Evolutionary conservation across 192 early-diverging fungal genomes (phyloP).

Genomic region (Gigaspora rosea): DNA sequence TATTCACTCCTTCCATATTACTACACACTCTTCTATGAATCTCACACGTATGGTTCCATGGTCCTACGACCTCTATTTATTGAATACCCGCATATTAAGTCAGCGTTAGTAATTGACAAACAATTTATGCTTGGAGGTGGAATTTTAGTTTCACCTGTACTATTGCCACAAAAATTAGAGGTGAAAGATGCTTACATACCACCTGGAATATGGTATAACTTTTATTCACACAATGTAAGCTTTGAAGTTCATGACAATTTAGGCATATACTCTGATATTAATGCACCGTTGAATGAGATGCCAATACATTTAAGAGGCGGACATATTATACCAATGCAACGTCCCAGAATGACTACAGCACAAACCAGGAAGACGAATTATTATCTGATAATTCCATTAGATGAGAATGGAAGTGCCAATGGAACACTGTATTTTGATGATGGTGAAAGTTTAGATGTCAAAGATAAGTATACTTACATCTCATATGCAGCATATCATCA

Average conservation of each 20-base stretch:
- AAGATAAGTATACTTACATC: constrained; percentile 4
- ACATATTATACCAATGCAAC: constrained; percentile 56
- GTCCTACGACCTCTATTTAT: constrained; percentile 61
- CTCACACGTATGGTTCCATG: constrained; percentile 52
- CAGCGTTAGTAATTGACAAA: constrained; percentile 46
- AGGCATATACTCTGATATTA: background rate
- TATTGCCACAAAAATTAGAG: constrained; percentile 43
- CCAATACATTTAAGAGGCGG: constrained; percentile 67
- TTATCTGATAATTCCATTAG: constrained; percentile 56
- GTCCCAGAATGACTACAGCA: constrained; percentile 51
- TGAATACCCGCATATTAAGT: constrained; percentile 44
- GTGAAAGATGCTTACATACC: constrained; percentile 63
- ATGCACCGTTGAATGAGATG: constrained; percentile 51
- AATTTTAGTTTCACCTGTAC: constrained; percentile 62
- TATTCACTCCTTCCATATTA: constrained; percentile 64
- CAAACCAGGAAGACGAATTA: constrained; percentile 47
- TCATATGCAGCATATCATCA: background rate
- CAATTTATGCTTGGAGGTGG: constrained; percentile 63
- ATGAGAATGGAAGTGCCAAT: constrained; percentile 42
- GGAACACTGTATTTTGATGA: constrained; percentile 67
- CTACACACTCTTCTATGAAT: constrained; percentile 58
- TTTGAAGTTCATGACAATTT: constrained; percentile 6
- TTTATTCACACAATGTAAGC: constrained; percentile 35
- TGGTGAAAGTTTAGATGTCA: constrained; percentile 39
- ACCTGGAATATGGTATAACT: constrained; percentile 65